phyloP scores from a whole-genome alignment of 1,284 basidiomycete species.

The Malassezia globosa region DNA sequence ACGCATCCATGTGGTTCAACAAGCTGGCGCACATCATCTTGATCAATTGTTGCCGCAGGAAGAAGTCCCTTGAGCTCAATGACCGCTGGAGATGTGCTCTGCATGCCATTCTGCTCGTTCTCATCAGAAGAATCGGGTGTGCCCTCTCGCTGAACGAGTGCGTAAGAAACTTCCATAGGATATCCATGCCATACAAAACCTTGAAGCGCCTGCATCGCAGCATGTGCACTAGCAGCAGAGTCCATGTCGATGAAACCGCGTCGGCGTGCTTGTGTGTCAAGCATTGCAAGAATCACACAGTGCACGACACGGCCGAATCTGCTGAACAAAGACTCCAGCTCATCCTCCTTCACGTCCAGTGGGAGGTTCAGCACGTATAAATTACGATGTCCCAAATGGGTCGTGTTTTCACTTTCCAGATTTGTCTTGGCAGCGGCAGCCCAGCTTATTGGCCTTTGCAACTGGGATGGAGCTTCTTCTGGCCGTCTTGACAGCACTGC shows the following conservation, averaged over 20 bases:
- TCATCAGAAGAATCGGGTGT: not conserved
- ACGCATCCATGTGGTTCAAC: slow-evolving; percentile 17
- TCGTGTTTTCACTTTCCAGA: not conserved
- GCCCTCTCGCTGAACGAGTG: slow-evolving; percentile 35
- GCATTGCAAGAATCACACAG: slow-evolving; percentile 44
- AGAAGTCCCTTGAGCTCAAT: slow-evolving; percentile 20
- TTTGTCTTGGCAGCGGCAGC: not conserved
- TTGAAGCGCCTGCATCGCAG: slow-evolving; percentile 32
- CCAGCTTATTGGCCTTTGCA: too few species aligned
- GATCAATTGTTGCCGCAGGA: slow-evolving; percentile 19
- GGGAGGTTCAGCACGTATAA: slow-evolving; percentile 45
- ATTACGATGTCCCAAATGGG: slow-evolving; percentile 22
- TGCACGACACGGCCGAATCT: slow-evolving; percentile 35
- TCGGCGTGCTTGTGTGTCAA: slow-evolving; percentile 42
- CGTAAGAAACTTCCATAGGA: slow-evolving; percentile 44
- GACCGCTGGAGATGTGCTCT: not conserved
- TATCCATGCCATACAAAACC: slow-evolving; percentile 40
- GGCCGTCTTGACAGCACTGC: too few species aligned
- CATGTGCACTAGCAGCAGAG: slow-evolving; percentile 24
- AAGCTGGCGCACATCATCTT: slow-evolving; percentile 17
- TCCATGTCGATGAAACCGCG: slow-evolving; percentile 46
- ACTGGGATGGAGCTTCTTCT: too few species aligned
- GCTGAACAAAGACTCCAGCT: slow-evolving; percentile 33
- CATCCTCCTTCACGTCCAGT: slow-evolving; percentile 35
- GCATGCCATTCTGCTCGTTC: not conserved